A percentile compares a stretch with the other conserved stretches of the same genome.
phyloP scores from a whole-genome alignment of 306 rosid genomes.

The Geum urbanum region DNA sequence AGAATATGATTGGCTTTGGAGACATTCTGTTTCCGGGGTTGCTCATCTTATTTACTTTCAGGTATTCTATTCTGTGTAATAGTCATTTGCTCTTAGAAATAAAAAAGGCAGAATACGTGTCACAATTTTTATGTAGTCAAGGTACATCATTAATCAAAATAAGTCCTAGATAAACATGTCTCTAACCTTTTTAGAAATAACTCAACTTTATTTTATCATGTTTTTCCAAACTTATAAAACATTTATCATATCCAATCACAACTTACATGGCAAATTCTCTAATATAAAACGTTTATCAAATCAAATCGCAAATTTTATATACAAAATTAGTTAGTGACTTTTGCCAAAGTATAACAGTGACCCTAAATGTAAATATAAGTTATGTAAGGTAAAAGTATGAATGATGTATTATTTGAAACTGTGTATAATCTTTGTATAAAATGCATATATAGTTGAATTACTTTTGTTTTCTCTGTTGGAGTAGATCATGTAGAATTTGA shows the following conservation, averaged over 20 bases:
- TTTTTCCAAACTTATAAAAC: background rate
- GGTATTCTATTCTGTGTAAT: slow-evolving; percentile 41
- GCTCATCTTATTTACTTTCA: slow-evolving; percentile 71
- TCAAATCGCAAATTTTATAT: too few relatives aligned
- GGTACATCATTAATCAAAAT: background rate
- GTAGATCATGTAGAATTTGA: background rate
- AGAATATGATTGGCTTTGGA: slow-evolving; percentile 93
- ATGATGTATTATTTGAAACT: background rate
- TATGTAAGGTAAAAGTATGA: background rate
- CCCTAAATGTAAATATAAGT: too few relatives aligned
- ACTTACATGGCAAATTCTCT: background rate
- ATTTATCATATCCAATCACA: background rate
- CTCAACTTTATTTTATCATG: background rate
- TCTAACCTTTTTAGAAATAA: background rate
- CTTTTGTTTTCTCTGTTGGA: background rate
- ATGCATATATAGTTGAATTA: background rate
- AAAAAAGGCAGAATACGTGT: background rate
- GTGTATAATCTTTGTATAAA: background rate
- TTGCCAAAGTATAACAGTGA: background rate
- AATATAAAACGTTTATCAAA: too few relatives aligned
- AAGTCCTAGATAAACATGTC: background rate
- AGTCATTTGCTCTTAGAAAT: background rate
- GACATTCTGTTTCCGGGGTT: slow-evolving; percentile 96
- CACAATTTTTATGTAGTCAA: background rate
- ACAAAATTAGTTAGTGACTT: too few relatives aligned